Evolutionary conservation across 495 filamentous ascomycete genomes (phyloP).

Genomic region (Daldinia bambusicola): DNA sequence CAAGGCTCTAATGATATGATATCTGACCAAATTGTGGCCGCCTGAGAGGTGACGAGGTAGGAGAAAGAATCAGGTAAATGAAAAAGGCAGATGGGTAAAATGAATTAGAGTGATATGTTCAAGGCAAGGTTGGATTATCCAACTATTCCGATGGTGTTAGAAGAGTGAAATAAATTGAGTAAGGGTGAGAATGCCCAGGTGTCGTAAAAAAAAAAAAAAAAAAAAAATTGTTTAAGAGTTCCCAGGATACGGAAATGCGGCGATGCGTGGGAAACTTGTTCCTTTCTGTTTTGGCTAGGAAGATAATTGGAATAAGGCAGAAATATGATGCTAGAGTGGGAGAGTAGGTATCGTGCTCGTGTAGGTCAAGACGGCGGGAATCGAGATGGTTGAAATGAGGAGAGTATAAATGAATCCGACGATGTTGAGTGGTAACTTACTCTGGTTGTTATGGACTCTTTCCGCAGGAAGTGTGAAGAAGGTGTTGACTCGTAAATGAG

Average conservation of each 20-base stretch:
- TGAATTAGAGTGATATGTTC: background rate
- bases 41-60: background rate
- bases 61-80: background rate
- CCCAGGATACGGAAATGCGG: too few species aligned
- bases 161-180: too few species aligned
- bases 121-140: background rate
- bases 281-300: background rate
- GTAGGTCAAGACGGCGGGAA: background rate
- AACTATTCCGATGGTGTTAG: background rate
- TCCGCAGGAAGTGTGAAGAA: constrained; percentile 20
- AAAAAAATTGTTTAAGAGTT: too few species aligned
- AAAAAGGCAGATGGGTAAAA: background rate
- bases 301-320: background rate
- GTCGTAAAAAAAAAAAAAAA: too few species aligned
- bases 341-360: background rate
- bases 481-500: constrained; percentile 12
- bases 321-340: background rate
- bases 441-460: constrained; percentile 16
- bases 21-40: background rate
- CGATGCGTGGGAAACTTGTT: background rate
- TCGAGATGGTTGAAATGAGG: background rate
- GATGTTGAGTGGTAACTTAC: constrained; percentile 26
- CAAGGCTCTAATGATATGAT: background rate
- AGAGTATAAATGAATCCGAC: background rate
- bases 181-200: background rate